These are phyloP conservation scores for Aureobasidium melanogenum DNA, from an alignment of 2,329 filamentous ascomycete genomes.

Conservation along the genomic window DNA sequence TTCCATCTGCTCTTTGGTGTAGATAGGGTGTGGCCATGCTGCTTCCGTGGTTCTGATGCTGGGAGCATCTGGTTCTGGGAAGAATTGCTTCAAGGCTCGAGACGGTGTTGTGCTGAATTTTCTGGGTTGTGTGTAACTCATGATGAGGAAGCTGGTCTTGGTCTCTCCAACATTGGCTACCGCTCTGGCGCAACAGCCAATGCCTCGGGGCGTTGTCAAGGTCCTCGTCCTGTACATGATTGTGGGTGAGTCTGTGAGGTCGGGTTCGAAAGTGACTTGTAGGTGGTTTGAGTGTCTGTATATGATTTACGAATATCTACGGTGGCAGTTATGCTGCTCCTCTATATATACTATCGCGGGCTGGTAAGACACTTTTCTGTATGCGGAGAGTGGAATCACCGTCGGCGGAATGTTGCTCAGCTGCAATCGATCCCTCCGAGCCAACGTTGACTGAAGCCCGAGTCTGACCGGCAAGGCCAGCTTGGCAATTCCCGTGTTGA, in stretches of 20 bases:
- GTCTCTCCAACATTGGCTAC: background rate
- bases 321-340: background rate
- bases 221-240: conserved; percentile 23
- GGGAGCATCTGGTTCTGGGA: conserved; percentile 36
- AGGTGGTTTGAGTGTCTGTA: background rate
- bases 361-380: background rate
- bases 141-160: background rate
- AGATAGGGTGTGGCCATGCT: conserved; percentile 46
- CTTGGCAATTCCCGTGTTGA: background rate
- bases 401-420: conserved; percentile 1
- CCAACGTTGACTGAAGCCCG: background rate
- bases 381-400: background rate
- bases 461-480: conserved; percentile 1
- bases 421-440: background rate
- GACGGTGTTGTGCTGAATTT: conserved; percentile 33
- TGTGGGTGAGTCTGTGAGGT: background rate
- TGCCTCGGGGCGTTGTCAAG: conserved; percentile 4
- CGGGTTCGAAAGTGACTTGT: background rate
- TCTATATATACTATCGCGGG: background rate
- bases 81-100: conserved; percentile 35
- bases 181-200: background rate
- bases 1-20: conserved; percentile 71
- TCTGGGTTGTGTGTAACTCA: conserved; percentile 19
- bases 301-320: background rate
- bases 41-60: conserved; percentile 37